Evolutionary conservation across 768 basidiomycete genomes (phyloP).

Genomic region (Daedaleopsis sinensis): DNA sequence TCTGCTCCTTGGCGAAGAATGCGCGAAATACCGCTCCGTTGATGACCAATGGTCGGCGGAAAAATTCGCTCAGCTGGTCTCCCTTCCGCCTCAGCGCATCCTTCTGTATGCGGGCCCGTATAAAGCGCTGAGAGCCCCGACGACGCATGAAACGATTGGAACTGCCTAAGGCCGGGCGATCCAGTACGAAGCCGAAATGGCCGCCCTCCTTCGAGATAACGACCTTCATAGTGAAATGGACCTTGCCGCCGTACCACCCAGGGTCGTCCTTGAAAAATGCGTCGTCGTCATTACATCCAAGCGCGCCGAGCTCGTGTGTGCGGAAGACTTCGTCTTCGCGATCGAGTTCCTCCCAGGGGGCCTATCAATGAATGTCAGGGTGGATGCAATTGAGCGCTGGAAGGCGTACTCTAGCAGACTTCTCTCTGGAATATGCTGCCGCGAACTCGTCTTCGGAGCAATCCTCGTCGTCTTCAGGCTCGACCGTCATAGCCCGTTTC

Average conservation of each 20-base stretch:
- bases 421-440: slow-evolving; percentile 18
- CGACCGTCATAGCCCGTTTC: too few relatives aligned
- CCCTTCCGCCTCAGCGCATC: slow-evolving; percentile 33
- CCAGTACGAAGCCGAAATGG: slow-evolving; percentile 45
- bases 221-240: slow-evolving; percentile 52
- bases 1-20: slow-evolving; percentile 62
- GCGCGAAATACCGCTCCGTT: slow-evolving; percentile 58
- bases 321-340: slow-evolving; percentile 48
- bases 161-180: slow-evolving; percentile 51
- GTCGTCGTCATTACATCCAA: slow-evolving; percentile 42
- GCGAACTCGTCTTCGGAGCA: background rate
- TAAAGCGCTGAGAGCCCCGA: slow-evolving; percentile 63
- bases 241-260: slow-evolving; percentile 64
- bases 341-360: slow-evolving; percentile 67
- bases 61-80: slow-evolving; percentile 41
- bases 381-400: background rate
- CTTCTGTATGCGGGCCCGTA: slow-evolving; percentile 51
- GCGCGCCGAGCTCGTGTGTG: slow-evolving; percentile 37
- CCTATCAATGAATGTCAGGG: slow-evolving; percentile 36
- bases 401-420: slow-evolving; percentile 20
- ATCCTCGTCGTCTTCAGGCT: too few relatives aligned
- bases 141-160: slow-evolving; percentile 61
- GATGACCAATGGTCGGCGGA: slow-evolving; percentile 55
- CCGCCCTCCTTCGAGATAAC: slow-evolving; percentile 10
- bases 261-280: slow-evolving; percentile 27